Base-by-base conservation (phyloP, 176 grass and related monocot genomes). In the Avena atlantica region DNA sequence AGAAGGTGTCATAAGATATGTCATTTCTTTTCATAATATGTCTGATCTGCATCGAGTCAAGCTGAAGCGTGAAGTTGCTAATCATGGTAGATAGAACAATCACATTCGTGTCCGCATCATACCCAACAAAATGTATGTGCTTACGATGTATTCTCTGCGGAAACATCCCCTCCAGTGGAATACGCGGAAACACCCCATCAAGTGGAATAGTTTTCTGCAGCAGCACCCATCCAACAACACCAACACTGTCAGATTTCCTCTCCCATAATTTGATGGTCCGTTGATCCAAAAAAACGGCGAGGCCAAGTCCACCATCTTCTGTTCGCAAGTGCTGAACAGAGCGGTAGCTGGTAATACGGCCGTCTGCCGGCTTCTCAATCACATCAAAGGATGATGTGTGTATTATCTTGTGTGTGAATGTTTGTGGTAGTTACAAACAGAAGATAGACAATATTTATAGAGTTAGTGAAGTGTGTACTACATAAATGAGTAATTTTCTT, bases 121-220 rank as follows among this genome's bases (percentile, higher is more conserved):
- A 72, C 19, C 37, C 68, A 3, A 20, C 36, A 3, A 70, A 20
- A 40, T 3, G 17, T 20, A 42, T 20, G 6, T 58, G 44, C 44
- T 13, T 13, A 29, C 5, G 15, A 17, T 9, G 8, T 17, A 42
- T 10, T 70, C 36, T n/a, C 36, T 0, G 17, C 11, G 68, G 68
- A 70, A 70, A 3, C 8, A 12, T 4, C 3, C 36, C 36, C 9
- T n/a, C 68, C 3, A 69, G 31, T 70, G 34, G 36, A 70, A 70
- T 70, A 36, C 37, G 4, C 37, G 37, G 37, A 40, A 40, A 40
- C 37, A 40, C 37, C 3, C 36, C 36, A 3, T n/a, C 68, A 1
- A 69, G 31, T 70, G 34, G 36, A 70, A 70, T 70, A 36, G 36
- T 44, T 70, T 70, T 70, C 16, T 70, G 68, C 68, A 70, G 36